A percentile compares a stretch with the other conserved stretches of the same genome.
Conservation (phyloP, 2,329 filamentous ascomycete species). For the Nothomitra cinnamomea region DNA sequence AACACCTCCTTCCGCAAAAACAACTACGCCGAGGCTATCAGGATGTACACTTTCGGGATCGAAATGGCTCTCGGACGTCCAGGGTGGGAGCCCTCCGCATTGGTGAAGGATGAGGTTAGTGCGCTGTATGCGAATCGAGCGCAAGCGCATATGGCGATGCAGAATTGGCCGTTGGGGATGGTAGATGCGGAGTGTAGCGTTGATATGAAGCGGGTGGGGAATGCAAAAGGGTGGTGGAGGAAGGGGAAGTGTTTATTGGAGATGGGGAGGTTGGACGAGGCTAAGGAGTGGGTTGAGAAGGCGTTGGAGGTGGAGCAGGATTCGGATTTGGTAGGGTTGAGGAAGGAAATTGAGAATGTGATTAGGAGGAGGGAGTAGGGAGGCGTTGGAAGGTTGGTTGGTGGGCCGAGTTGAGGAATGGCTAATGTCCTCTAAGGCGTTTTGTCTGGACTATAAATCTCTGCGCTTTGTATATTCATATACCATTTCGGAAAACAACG, state of each 20-base stretch:
- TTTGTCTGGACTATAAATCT: too few species aligned
- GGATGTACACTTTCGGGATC: conserved; percentile 70
- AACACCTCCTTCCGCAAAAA: conserved; percentile 70
- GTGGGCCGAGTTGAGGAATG: too few species aligned
- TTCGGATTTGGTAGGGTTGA: conserved; percentile 42
- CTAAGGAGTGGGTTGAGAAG: conserved; percentile 56
- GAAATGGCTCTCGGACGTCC: conserved; percentile 76
- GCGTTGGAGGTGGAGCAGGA: conserved; percentile 67
- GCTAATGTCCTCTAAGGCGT: too few species aligned
- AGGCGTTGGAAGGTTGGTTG: background rate
- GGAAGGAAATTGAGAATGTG: conserved; percentile 42
- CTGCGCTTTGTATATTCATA: too few species aligned
- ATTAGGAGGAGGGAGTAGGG: conserved; percentile 17
- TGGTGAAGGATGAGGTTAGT: conserved; percentile 72
- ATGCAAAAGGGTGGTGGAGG: conserved; percentile 91
- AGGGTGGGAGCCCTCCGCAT: conserved; percentile 68
- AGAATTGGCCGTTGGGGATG: conserved; percentile 71
- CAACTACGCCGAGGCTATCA: conserved; percentile 56
- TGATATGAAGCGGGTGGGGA: conserved; percentile 70
- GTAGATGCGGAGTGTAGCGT: conserved; percentile 78
- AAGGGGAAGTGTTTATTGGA: conserved; percentile 70
- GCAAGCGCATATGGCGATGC: conserved; percentile 72
- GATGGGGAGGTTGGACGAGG: conserved; percentile 79
- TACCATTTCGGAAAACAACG: too few species aligned
- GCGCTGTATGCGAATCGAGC: conserved; percentile 72